phyloP scores from a whole-genome alignment of 1,139 yeast species.

The Pneumocystis carinii region DNA sequence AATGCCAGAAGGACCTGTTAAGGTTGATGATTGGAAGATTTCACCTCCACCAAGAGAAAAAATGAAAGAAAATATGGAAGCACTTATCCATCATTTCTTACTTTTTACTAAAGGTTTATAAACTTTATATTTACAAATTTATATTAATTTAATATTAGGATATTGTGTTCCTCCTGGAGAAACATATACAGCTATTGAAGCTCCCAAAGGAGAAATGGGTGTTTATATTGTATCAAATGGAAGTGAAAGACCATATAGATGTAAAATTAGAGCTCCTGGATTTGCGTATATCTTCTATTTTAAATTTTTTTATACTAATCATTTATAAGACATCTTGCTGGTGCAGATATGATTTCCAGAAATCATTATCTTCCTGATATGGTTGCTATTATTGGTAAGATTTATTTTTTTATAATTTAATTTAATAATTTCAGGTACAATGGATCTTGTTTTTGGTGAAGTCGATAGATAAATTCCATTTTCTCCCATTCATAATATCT shows the following conservation, averaged over 20 bases:
- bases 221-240: constrained; percentile 84
- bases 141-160: constrained; percentile 21
- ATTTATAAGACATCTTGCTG: constrained; percentile 44
- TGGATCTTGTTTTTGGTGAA: constrained; percentile 66
- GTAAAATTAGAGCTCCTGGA: constrained; percentile 89
- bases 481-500: background rate
- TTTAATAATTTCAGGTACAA: background rate
- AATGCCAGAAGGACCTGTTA: constrained; percentile 86
- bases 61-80: constrained; percentile 92
- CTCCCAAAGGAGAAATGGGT: constrained; percentile 94
- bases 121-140: background rate
- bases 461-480: constrained; percentile 52
- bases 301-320: constrained; percentile 62
- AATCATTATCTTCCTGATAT: constrained; percentile 86
- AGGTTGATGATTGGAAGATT: constrained; percentile 79
- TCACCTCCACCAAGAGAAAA: constrained; percentile 65
- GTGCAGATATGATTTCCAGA: constrained; percentile 72
- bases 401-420: constrained; percentile 35
- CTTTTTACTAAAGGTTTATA: constrained; percentile 55
- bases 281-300: constrained; percentile 72
- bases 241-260: constrained; percentile 77
- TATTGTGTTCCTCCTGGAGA: constrained; percentile 83
- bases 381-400: constrained; percentile 85
- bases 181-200: constrained; percentile 83
- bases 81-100: constrained; percentile 76